Percentiles rank a stretch among this genome's conserved stretches.
Evolutionary conservation across 768 basidiomycete genomes (phyloP).

Genomic region (Boletus eberwhitei): DNA sequence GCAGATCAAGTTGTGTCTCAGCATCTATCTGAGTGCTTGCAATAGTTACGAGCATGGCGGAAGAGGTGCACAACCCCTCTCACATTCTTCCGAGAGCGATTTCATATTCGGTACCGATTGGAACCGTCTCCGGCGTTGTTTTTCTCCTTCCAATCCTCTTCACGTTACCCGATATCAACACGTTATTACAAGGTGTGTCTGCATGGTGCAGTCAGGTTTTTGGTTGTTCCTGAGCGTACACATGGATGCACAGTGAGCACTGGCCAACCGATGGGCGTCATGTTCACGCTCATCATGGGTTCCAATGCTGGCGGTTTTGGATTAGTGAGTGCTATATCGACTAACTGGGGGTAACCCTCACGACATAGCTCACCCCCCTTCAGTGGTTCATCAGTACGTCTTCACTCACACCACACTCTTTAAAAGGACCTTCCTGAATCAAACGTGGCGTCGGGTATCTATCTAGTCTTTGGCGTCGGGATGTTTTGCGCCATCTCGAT

Average conservation of each 20-base stretch:
- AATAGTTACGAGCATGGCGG: constrained; percentile 61
- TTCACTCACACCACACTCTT: neutral
- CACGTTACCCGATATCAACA: constrained; percentile 56
- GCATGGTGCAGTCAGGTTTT: neutral
- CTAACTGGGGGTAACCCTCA: neutral
- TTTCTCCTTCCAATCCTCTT: constrained; percentile 64
- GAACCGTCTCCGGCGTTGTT: constrained; percentile 46
- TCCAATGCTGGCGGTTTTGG: constrained; percentile 61
- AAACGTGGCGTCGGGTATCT: neutral
- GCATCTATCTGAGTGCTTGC: constrained; percentile 1
- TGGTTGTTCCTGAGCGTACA: neutral
- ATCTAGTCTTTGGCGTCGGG: constrained; percentile 48
- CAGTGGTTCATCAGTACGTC: constrained; percentile 44
- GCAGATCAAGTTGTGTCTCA: neutral
- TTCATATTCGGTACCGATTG: constrained; percentile 51
- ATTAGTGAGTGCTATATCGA: constrained; percentile 44
- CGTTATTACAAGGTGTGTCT: constrained; percentile 47
- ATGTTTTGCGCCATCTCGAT: constrained; percentile 67
- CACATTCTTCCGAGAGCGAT: constrained; percentile 54
- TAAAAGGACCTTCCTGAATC: neutral
- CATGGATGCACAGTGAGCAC: constrained; percentile 43
- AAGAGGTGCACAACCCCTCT: constrained; percentile 60
- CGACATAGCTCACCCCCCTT: neutral
- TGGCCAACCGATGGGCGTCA: constrained; percentile 61
- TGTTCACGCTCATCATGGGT: constrained; percentile 62